Evolutionary conservation across 768 basidiomycete genomes (phyloP).

Genomic region (Dentipellis fragilis): DNA sequence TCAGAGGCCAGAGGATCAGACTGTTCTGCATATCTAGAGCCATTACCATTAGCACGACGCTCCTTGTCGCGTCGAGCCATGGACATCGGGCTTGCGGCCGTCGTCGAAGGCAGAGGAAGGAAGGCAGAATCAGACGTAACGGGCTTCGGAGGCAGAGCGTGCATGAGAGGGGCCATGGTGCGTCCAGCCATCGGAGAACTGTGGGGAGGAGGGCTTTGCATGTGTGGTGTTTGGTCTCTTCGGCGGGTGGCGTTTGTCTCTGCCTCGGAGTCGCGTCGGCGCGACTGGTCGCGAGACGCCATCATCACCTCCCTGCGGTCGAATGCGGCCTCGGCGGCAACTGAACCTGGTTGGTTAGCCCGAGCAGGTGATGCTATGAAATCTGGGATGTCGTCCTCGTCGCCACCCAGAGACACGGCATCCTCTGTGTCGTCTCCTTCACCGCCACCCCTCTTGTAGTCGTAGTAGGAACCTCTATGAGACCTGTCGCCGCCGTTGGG

Average conservation of each 20-base stretch:
- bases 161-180: constrained; percentile 2
- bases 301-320: not conserved
- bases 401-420: constrained; percentile 60
- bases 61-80: constrained; percentile 12
- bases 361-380: constrained; percentile 35
- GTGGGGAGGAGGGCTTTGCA: constrained; percentile 2
- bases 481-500: not conserved
- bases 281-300: not conserved
- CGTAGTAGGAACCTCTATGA: constrained; percentile 12
- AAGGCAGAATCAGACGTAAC: constrained; percentile 8
- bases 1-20: constrained; percentile 1
- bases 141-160: constrained; percentile 14
- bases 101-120: constrained; percentile 11
- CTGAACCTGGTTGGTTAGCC: not conserved
- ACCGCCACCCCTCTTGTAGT: constrained; percentile 3
- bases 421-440: constrained; percentile 40
- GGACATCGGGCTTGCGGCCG: constrained; percentile 15
- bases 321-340: no score
- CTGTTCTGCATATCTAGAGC: constrained; percentile 2
- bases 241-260: not conserved
- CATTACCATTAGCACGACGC: constrained; percentile 10
- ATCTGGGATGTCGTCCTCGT: constrained; percentile 57
- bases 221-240: constrained; percentile 1
- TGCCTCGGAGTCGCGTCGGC: not conserved
- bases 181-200: constrained; percentile 3